Evolutionary conservation across 2,329 filamentous ascomycete genomes (phyloP), one percentile per base, ranked within the genome.

Genomic region (Xylaria sp.): DNA sequence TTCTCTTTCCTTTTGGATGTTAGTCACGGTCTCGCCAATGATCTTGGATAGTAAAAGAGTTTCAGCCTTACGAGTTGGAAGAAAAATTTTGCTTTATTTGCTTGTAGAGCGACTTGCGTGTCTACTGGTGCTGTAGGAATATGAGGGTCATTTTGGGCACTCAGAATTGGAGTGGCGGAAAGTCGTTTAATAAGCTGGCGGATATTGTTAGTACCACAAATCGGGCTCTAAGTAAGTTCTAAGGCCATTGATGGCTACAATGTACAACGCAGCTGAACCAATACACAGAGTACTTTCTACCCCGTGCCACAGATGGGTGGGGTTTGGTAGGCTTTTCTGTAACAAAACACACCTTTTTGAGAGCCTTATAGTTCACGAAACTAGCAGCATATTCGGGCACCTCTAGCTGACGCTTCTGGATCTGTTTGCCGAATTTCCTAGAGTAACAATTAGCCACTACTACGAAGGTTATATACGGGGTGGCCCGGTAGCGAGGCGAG

Each of bases 361-460:
- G 87, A 70, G 94, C 94, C 85, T 99, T 99, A 86, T 99, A 99
- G 84, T 99, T 98, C 76, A 98, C 94, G 80, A 99, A 99, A 83
- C 94, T 98, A 73, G 95, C 94, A 71, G 96, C 95, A 91, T 99
- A 99, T 88, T 99, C 96, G 70, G 96, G 96, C 70, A 99, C 94
- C 82, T 99, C 96, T 78, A 99, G 93, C 88, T 99, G 96, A 81
- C 94, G 92, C 86, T 97, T 97, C 86, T 98, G 96, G 75, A 99
- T 97, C 81, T 98, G 94, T 87, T 99, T 99, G 82, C 96, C 96
- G 86, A 99, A 99, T 89, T 99, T 99, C 96, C 95, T 99, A 78
- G 61, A 57, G 72, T 68, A 62, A 66, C 12, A 12, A 62, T 71
- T 57, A 71, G 63, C n/a, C 39, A 50, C 20, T 51, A 34, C 23